Conservation (phyloP, 2,329 filamentous ascomycete species). For the Aspergillus chevalieri region DNA sequence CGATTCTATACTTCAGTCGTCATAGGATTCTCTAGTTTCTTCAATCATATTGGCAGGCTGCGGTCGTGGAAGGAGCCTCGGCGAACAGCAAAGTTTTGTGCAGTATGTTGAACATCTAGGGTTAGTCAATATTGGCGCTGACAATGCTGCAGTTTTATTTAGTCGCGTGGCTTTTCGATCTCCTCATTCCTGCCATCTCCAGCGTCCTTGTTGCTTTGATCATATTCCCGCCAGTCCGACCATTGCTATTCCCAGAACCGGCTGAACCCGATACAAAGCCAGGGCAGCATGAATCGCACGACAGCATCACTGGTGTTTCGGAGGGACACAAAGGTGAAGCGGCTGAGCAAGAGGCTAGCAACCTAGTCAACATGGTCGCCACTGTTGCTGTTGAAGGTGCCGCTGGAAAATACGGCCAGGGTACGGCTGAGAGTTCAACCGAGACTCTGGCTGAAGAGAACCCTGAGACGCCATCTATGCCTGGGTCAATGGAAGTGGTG, state of each 20-base stretch:
- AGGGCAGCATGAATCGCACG: conserved; percentile 46
- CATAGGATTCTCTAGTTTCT: conserved; percentile 58
- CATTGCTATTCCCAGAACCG: conserved; percentile 65
- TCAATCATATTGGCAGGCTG: conserved; percentile 69
- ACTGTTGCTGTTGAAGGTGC: conserved; percentile 68
- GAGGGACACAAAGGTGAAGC: conserved; percentile 79
- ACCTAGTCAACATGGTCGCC: conserved; percentile 69
- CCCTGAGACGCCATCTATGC: background rate
- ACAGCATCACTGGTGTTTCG: conserved; percentile 70
- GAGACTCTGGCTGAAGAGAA: conserved; percentile 12
- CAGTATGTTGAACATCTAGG: conserved; percentile 30
- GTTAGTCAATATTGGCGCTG: background rate
- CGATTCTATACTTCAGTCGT: conserved; percentile 75
- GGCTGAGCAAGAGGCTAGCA: conserved; percentile 74
- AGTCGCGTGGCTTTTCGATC: conserved; percentile 64
- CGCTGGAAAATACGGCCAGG: conserved; percentile 67
- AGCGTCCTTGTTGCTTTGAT: conserved; percentile 60
- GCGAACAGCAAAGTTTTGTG: conserved; percentile 61
- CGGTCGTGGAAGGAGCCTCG: conserved; percentile 71
- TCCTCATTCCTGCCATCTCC: conserved; percentile 59
- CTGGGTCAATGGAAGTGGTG: background rate
- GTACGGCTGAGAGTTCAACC: conserved; percentile 47
- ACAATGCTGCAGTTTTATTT: conserved; percentile 42
- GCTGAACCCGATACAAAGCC: conserved; percentile 63
- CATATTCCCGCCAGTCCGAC: conserved; percentile 56